phyloP scores from a whole-genome alignment of 2,329 filamentous ascomycete genomes.

The Coniochaeta sp. region DNA sequence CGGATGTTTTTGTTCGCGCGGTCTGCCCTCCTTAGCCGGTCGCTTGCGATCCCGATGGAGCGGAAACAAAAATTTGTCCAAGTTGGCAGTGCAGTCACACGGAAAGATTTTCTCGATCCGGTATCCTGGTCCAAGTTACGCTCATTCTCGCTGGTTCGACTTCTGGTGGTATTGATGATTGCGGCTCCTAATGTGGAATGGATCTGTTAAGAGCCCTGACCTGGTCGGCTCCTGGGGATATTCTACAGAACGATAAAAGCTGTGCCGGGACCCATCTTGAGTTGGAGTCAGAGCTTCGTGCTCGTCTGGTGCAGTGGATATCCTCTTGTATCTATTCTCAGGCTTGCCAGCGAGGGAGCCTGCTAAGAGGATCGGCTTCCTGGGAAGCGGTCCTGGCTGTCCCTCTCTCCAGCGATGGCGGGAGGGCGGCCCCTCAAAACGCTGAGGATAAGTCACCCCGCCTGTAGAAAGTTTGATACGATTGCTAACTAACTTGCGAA shows the following conservation, averaged over 20 bases:
- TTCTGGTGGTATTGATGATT: conserved; percentile 19
- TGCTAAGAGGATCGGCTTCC: conserved; percentile 27
- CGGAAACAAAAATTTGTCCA: conserved; percentile 95
- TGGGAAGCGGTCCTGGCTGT: conserved; percentile 37
- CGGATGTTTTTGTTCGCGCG: conserved; percentile 89
- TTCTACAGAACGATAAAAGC: conserved; percentile 15
- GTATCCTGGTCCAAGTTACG: conserved; percentile 6
- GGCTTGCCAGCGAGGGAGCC: conserved; percentile 9
- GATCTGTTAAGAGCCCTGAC: conserved; percentile 4
- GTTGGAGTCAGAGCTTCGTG: conserved; percentile 91
- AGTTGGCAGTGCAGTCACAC: conserved; percentile 76
- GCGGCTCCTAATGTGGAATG: conserved; percentile 13
- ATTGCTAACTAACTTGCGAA: background rate
- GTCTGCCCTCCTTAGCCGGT: conserved; percentile 52
- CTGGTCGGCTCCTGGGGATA: conserved; percentile 6
- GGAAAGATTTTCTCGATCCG: conserved; percentile 49
- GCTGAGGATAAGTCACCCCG: conserved; percentile 41
- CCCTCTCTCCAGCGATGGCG: conserved; percentile 41
- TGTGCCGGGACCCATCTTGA: conserved; percentile 72
- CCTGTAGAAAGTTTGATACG: background rate
- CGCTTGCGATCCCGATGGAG: conserved; percentile 38
- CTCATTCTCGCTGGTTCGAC: conserved; percentile 13
- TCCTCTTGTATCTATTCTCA: conserved; percentile 3
- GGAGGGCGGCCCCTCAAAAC: conserved; percentile 36
- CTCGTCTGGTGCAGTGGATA: conserved; percentile 58